Percentiles rank a stretch among this genome's conserved stretches.
Evolutionary conservation across 352 stramenopile genomes (phyloP).

Genomic region (Phytophthora citricola): DNA sequence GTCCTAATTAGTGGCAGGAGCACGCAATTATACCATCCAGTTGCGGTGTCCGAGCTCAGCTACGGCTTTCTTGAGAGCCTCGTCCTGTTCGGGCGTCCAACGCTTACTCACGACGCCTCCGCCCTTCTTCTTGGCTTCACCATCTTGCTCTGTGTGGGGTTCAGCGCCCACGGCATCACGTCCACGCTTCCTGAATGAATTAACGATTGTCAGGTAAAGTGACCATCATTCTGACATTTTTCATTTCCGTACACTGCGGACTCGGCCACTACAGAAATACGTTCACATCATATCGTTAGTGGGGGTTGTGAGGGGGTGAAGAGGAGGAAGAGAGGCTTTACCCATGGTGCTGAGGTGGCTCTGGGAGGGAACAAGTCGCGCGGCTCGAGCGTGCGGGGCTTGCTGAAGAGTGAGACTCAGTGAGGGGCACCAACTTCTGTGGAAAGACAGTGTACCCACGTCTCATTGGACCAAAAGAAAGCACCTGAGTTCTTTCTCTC

Average conservation of each 20-base stretch:
- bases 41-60: constrained; percentile 84
- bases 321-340: not conserved
- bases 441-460: constrained; percentile 38
- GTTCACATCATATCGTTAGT: constrained; percentile 1
- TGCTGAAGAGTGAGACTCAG: constrained; percentile 34
- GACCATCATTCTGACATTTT: constrained; percentile 17
- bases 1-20: not conserved
- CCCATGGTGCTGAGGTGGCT: constrained; percentile 24
- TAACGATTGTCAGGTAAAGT: not conserved
- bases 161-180: constrained; percentile 31
- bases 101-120: constrained; percentile 55
- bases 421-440: constrained; percentile 13
- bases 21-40: constrained; percentile 72
- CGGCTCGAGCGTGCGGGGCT: constrained; percentile 1
- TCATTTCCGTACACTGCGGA: constrained; percentile 24
- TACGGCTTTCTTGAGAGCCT: constrained; percentile 80
- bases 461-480: constrained; percentile 29
- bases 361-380: not conserved
- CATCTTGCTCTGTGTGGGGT: constrained; percentile 15
- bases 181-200: constrained; percentile 38
- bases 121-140: constrained; percentile 65
- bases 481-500: constrained; percentile 22
- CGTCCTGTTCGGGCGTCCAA: constrained; percentile 88
- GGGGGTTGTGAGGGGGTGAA: not conserved
- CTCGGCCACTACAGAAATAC: constrained; percentile 27